Base-by-base conservation (phyloP, 345 rosid genomes). In the Arabis alpina region DNA sequence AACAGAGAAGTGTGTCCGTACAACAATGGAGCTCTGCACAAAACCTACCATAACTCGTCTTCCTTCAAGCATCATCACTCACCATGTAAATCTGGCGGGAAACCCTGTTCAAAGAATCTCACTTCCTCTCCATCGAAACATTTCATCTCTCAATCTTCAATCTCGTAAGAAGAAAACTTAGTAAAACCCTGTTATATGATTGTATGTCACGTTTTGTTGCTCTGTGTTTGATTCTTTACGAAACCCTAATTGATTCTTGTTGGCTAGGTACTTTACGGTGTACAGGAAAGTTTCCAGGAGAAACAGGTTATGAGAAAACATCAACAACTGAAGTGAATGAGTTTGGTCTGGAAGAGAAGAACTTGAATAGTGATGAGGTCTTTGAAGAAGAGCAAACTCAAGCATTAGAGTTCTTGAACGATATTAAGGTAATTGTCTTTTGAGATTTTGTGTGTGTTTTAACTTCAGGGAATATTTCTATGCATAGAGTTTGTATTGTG, bases 1-100 rank as follows among this genome's bases (percentile, higher is more conserved):
- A 5, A 14, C 3, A 4, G 48, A 52, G 41, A 3, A 3, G 15
- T 27, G n/a, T 15, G 14, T 73, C 71, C 30, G 56, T 59, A 37
- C 54, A 48, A 30, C 50, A 54, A 86, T 86, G 91, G 91, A 81
- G 81, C 83, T 81, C 32, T 70, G 80, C 43, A 63, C 73, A 2
- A 41, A 48, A 15, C 76, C 66, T 8, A 43, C 74, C 16, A 11
- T 80, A 56, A 70, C 59, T 41, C 77, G 25, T 44, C 61, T 76
- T 25, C 78, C 83, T 60, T 51, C 19, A 28, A 28, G 4, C 19
- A n/a, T 6, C 19, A n/a, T 6, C 34, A 49, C 10, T 32, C 65
- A 48, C 66, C 75, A 34, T 42, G 16, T 25, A 65, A 34, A 27
- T 43, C 62, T 66, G n/a, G 3, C 75, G 49, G 52, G 70, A 16